phyloP scores from a whole-genome alignment of 345 rosid species.

The Psidium friedrichsthalianum region DNA sequence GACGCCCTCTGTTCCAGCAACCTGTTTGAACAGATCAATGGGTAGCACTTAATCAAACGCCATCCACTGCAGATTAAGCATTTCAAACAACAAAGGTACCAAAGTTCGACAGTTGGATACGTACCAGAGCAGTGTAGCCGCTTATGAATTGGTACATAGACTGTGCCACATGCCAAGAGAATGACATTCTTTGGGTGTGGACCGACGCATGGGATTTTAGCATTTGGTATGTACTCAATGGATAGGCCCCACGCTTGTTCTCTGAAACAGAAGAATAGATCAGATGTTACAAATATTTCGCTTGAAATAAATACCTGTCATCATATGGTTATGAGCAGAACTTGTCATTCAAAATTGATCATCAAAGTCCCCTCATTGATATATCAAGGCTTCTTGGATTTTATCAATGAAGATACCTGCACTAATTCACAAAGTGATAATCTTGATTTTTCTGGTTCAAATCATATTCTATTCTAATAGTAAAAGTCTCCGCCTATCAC shows the following conservation, averaged over 20 bases:
- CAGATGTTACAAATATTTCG: not conserved
- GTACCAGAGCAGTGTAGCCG: slow-evolving; percentile 94
- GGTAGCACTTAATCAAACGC: not conserved
- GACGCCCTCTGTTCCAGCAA: slow-evolving; percentile 90
- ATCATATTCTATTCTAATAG: not conserved
- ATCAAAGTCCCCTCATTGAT: not conserved
- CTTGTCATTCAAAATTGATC: not conserved
- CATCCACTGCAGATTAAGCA: not conserved
- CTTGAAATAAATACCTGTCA: not conserved
- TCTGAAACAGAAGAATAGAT: slow-evolving; percentile 23
- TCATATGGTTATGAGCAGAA: not conserved
- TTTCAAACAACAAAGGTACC: not conserved
- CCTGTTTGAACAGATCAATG: slow-evolving; percentile 17
- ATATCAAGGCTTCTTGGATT: not conserved
- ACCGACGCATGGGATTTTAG: slow-evolving; percentile 81
- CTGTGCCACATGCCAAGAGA: slow-evolving; percentile 89
- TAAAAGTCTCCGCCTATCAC: not conserved
- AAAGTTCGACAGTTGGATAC: not conserved
- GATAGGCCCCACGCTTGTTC: slow-evolving; percentile 92
- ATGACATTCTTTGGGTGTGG: slow-evolving; percentile 90
- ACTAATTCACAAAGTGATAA: not conserved
- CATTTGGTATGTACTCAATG: slow-evolving; percentile 84
- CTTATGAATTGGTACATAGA: slow-evolving; percentile 98
- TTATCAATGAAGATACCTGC: not conserved
- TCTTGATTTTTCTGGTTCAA: not conserved